Percentiles rank a stretch among this genome's conserved stretches.
Evolutionary conservation across 768 basidiomycete genomes (phyloP).

Genomic region (Suillus weaverae): DNA sequence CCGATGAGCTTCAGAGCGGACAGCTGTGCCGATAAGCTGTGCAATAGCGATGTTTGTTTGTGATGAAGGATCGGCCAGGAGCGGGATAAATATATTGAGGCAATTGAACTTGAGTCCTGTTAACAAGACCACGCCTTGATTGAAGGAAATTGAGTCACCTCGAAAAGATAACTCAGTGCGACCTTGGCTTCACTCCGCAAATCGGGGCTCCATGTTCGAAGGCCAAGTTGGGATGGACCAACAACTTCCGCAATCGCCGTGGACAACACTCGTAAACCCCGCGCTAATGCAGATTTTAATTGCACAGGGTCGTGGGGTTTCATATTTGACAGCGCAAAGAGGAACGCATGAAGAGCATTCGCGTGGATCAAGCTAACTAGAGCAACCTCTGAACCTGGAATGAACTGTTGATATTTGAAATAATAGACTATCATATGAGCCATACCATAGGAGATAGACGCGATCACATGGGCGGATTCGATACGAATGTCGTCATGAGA

Average conservation of each 20-base stretch:
- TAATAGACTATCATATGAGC: neutral
- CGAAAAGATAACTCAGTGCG: slow-evolving; percentile 60
- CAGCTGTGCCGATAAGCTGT: slow-evolving; percentile 53
- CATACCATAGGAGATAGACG: slow-evolving; percentile 70
- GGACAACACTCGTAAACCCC: slow-evolving; percentile 61
- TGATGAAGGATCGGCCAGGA: slow-evolving; percentile 46
- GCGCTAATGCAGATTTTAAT: slow-evolving; percentile 58
- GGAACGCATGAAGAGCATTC: slow-evolving; percentile 58
- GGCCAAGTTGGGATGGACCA: slow-evolving; percentile 69
- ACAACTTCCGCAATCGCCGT: slow-evolving; percentile 64
- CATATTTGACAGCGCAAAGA: slow-evolving; percentile 60
- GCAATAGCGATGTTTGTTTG: slow-evolving; percentile 52
- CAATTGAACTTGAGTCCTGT: slow-evolving; percentile 46
- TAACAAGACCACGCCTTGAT: neutral
- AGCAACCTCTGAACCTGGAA: slow-evolving; percentile 56
- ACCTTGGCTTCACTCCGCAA: slow-evolving; percentile 52
- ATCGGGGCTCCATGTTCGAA: slow-evolving; percentile 37
- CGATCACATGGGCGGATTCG: slow-evolving; percentile 74
- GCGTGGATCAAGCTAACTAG: slow-evolving; percentile 55
- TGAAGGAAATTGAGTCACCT: slow-evolving; percentile 37
- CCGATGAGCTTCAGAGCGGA: slow-evolving; percentile 53
- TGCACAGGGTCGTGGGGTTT: slow-evolving; percentile 35
- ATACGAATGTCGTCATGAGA: slow-evolving; percentile 55
- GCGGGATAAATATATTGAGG: slow-evolving; percentile 67
- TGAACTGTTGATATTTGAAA: neutral